phyloP scores from a whole-genome alignment of 164 flowering plant species.

The Liquidambar formosana region DNA sequence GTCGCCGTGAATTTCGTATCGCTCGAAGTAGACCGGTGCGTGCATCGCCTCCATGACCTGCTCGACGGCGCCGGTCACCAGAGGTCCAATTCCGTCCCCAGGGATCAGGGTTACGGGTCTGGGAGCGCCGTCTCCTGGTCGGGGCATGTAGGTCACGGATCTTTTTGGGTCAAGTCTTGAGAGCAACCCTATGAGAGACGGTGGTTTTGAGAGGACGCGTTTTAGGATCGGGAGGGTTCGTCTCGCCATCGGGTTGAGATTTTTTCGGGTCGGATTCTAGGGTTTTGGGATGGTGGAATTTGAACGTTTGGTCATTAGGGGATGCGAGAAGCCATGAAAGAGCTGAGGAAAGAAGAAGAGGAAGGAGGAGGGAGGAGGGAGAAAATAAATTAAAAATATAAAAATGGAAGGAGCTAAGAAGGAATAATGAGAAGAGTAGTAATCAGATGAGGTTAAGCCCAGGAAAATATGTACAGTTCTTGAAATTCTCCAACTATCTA shows the following conservation, averaged over 20 bases:
- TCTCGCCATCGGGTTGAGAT: conserved; percentile 32
- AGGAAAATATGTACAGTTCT: too few relatives aligned
- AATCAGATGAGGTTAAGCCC: too few relatives aligned
- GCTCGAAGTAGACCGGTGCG: conserved; percentile 86
- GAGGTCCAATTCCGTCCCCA: conserved; percentile 86
- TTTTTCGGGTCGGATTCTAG: too few relatives aligned
- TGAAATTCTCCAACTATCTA: too few relatives aligned
- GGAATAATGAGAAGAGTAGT: too few relatives aligned
- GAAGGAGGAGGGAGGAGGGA: too few relatives aligned
- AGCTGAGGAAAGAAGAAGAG: too few relatives aligned
- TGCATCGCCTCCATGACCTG: conserved; percentile 92
- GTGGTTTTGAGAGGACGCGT: conserved; percentile 13
- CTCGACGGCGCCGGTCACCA: conserved; percentile 81
- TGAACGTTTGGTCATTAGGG: too few relatives aligned
- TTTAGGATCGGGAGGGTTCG: conserved; percentile 36
- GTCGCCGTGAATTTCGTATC: conserved; percentile 66
- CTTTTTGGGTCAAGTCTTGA: conserved; percentile 19
- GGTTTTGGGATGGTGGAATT: too few relatives aligned
- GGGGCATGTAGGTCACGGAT: conserved; percentile 87
- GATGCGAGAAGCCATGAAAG: too few relatives aligned
- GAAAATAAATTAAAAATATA: too few relatives aligned
- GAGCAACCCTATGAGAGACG: background rate
- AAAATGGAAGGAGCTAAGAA: too few relatives aligned
- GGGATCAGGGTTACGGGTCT: conserved; percentile 75
- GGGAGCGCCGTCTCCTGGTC: conserved; percentile 88